Percentiles rank a stretch among this genome's conserved stretches.
These are phyloP conservation scores for Moniliophthora roreri DNA, from an alignment of 1,284 basidiomycete species.

Conservation along the genomic window DNA sequence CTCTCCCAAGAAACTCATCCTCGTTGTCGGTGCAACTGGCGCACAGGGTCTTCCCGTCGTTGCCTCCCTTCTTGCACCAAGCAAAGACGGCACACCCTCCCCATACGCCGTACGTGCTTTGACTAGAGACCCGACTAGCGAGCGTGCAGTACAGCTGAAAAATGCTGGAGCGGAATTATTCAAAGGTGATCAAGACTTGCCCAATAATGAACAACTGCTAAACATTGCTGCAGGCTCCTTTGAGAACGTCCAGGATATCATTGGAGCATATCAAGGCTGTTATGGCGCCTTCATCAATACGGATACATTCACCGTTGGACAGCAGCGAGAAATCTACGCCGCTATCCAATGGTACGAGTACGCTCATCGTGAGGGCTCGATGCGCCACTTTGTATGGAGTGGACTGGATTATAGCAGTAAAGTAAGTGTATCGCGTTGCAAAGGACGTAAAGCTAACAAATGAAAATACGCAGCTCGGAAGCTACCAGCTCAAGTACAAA, in stretches of 20 bases:
- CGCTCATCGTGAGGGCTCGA: constrained; percentile 36
- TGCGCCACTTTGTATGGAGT: constrained; percentile 49
- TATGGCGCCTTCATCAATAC: constrained; percentile 49
- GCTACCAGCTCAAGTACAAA: constrained; percentile 34
- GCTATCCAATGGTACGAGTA: constrained; percentile 48
- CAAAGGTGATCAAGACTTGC: constrained; percentile 29
- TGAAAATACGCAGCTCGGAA: constrained; percentile 26
- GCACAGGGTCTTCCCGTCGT: constrained; percentile 48
- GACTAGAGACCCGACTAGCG: constrained; percentile 40
- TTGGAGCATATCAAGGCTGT: constrained; percentile 26
- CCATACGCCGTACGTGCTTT: constrained; percentile 47
- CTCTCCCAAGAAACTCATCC: constrained; percentile 36
- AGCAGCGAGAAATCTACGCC: constrained; percentile 40
- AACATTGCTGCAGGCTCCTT: neutral
- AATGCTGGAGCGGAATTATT: constrained; percentile 42
- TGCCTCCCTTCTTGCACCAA: constrained; percentile 38
- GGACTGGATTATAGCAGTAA: constrained; percentile 44
- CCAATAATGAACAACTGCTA: neutral
- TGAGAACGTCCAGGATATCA: neutral
- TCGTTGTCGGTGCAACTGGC: constrained; percentile 53
- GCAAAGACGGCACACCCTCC: constrained; percentile 37
- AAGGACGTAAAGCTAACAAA: neutral
- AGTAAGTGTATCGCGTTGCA: constrained; percentile 24
- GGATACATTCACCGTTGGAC: constrained; percentile 46
- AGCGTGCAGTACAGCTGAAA: constrained; percentile 35